These are phyloP conservation scores for Oryza rufipogon DNA, from an alignment of 176 grass and related monocot genomes.

Conservation along the genomic window DNA sequence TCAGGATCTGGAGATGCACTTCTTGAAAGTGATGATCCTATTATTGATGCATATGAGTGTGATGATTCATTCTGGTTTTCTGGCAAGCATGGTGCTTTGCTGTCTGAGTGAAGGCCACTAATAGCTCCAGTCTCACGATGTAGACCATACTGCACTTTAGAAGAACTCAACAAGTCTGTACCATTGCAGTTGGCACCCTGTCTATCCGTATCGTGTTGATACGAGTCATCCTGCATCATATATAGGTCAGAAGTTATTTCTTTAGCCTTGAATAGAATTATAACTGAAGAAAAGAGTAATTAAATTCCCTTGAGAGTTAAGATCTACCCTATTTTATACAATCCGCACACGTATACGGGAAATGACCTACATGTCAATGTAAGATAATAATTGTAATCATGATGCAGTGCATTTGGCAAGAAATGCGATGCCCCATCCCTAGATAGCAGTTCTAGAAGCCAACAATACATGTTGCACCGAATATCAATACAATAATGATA, in stretches of 20 bases:
- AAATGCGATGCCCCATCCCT: constrained; percentile 5
- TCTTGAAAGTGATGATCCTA: constrained; percentile 51
- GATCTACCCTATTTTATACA: constrained; percentile 12
- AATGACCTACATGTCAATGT: constrained; percentile 11
- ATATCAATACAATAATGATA: neutral
- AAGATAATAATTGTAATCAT: neutral
- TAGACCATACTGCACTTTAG: neutral
- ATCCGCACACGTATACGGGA: neutral
- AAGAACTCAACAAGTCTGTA: constrained; percentile 15
- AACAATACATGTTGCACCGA: neutral
- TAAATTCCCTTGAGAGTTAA: neutral
- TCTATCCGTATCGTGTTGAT: constrained; percentile 1
- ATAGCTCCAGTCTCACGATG: constrained; percentile 20
- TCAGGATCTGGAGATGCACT: constrained; percentile 49
- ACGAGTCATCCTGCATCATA: constrained; percentile 33
- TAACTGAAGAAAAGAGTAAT: neutral
- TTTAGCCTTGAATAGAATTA: neutral
- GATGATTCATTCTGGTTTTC: constrained; percentile 31
- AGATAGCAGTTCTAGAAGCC: neutral
- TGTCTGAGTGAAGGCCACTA: constrained; percentile 24
- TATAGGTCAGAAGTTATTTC: neutral
- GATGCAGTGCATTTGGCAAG: neutral
- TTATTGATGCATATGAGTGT: constrained; percentile 43
- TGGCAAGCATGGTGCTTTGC: constrained; percentile 25
- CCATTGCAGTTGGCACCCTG: neutral